Evolutionary conservation across 2,329 filamentous ascomycete genomes (phyloP).

Genomic region (Gremmenia infestans): DNA sequence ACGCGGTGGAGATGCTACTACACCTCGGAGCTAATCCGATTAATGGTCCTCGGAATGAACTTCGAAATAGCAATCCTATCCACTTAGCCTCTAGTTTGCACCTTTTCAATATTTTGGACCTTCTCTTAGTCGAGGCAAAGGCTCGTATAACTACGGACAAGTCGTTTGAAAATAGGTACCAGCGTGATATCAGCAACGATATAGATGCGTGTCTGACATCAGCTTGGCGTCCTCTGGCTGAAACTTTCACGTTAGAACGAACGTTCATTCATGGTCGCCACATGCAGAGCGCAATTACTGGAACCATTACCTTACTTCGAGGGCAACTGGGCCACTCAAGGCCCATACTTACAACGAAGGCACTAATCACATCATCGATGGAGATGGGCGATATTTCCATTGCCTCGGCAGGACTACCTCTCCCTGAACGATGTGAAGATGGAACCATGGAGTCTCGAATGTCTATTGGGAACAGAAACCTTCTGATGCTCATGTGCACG

Average conservation of each 20-base stretch:
- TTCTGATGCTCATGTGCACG: not conserved
- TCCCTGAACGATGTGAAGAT: not conserved
- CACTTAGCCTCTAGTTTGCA: not conserved
- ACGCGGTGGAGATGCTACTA: not conserved
- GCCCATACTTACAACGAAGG: not conserved
- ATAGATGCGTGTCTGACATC: not conserved
- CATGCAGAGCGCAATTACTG: not conserved
- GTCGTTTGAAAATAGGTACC: not conserved
- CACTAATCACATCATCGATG: not conserved
- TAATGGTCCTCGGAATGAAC: not conserved
- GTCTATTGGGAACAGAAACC: not conserved
- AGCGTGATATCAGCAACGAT: not conserved
- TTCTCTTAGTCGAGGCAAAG: not conserved
- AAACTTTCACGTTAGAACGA: not conserved
- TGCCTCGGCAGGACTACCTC: not conserved
- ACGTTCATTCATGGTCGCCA: not conserved
- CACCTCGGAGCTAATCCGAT: not conserved
- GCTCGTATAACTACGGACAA: not conserved
- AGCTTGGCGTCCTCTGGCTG: not conserved
- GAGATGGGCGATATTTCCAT: not conserved
- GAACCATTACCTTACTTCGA: not conserved
- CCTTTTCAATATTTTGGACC: not conserved
- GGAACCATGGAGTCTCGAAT: not conserved
- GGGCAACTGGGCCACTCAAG: not conserved
- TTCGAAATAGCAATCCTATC: not conserved